Conservation (phyloP, 352 stramenopile genomes). For the Pythium brachiatum region DNA sequence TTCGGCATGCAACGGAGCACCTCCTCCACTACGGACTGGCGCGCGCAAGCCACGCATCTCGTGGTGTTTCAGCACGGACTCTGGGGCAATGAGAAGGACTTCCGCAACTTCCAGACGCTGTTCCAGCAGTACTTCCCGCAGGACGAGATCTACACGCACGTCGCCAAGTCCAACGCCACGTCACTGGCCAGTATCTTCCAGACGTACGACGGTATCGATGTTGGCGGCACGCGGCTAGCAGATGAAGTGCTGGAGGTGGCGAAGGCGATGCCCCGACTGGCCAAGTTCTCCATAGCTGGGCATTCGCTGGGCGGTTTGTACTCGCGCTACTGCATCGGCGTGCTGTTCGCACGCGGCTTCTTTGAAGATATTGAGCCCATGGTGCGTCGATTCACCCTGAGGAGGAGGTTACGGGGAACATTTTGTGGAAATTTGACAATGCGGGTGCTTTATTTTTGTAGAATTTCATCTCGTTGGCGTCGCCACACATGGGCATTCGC, state of each 20-base stretch:
- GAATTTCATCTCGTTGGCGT: conserved; percentile 82
- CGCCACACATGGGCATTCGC: conserved; percentile 74
- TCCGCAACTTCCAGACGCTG: conserved; percentile 50
- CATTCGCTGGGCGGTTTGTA: conserved; percentile 83
- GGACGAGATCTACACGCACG: conserved; percentile 48
- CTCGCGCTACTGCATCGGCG: conserved; percentile 67
- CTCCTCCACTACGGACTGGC: neutral
- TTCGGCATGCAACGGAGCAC: conserved; percentile 7
- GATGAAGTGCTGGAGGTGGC: conserved; percentile 60
- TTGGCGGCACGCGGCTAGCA: conserved; percentile 60
- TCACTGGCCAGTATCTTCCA: conserved; percentile 56
- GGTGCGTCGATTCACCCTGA: too few relatives aligned
- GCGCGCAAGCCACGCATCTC: conserved; percentile 40
- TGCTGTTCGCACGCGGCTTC: conserved; percentile 68
- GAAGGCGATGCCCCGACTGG: conserved; percentile 51
- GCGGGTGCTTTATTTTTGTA: conserved; percentile 18
- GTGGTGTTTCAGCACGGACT: conserved; percentile 75
- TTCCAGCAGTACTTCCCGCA: conserved; percentile 44
- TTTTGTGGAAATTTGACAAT: conserved; percentile 1
- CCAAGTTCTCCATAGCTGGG: conserved; percentile 70
- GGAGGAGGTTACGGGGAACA: too few relatives aligned
- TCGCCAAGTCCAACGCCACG: conserved; percentile 45
- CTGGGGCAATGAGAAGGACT: conserved; percentile 62
- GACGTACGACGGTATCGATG: conserved; percentile 78
- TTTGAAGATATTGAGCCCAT: conserved; percentile 69